These are phyloP conservation scores for Rhodamnia argentea DNA, from an alignment of 345 rosid genomes.

Conservation along the genomic window DNA sequence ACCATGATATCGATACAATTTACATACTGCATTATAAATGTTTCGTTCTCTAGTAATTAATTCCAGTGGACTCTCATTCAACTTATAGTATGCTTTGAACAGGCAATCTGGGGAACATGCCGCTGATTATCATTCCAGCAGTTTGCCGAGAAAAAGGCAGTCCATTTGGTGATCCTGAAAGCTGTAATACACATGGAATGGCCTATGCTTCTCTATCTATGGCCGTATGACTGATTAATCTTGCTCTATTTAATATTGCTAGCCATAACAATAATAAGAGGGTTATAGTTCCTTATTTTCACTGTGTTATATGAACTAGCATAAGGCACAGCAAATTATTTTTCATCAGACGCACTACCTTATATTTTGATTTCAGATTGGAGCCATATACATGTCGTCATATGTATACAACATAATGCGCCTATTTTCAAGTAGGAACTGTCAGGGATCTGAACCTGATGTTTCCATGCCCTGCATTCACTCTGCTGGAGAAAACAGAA, in stretches of 20 bases:
- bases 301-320: background rate
- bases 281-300: background rate
- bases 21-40: background rate
- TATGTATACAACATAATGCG: conserved; percentile 26
- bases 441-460: background rate
- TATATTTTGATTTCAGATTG: conserved; percentile 13
- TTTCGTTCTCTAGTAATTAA: background rate
- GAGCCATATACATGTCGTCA: conserved; percentile 28
- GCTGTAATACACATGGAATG: conserved; percentile 15
- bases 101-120: conserved; percentile 35
- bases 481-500: background rate
- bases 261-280: background rate
- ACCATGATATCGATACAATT: background rate
- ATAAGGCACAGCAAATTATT: background rate
- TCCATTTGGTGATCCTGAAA: conserved; percentile 19
- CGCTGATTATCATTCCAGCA: conserved; percentile 27
- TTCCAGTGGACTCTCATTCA: background rate
- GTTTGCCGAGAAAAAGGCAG: conserved; percentile 24
- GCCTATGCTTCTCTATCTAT: conserved; percentile 35
- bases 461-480: background rate
- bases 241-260: background rate
- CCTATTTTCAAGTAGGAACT: conserved; percentile 2
- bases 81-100: background rate
- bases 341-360: background rate
- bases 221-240: conserved; percentile 18